Base-by-base conservation (phyloP, 2,329 filamentous ascomycete genomes). In the Epichloe aotearoae region DNA sequence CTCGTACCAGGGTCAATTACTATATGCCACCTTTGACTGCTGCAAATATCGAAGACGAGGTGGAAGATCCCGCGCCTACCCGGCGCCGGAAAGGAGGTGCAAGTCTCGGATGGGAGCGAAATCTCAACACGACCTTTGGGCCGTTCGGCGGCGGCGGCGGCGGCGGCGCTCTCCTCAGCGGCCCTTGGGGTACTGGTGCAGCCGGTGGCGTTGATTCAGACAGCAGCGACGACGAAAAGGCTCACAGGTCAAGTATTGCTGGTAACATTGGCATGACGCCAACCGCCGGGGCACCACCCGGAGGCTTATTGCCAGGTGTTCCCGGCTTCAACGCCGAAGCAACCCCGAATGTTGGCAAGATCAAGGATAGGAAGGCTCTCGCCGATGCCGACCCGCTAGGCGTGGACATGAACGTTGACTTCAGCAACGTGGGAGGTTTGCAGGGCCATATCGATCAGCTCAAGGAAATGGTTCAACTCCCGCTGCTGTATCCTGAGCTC, bases 401-500 rank as follows among this genome's bases (percentile, higher is more conserved):
- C 10, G 89, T 98, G 36, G 90, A 97, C 62, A 73, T 91, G 62
- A 91, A 82, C 61, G 88, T 98, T 54, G 90, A 90, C 62, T 96
- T 98, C 64, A 91, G 87, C 65, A 88, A 90, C 57, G 90, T 98
- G 51, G 93, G 93, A 62, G 93, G 93, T 40, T 71, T 98, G 43
- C 83, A 95, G 64, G 84, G 88, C 37, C 91, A 97, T 63, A 96
- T 98, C 63, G 89, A 96, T 63, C 88, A 96, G 66, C 75, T 98
- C 55, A 97, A 98, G 68, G 93, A 98, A 69, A 98, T 98, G 93
- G 91, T 98, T 17, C 86, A 91, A 57, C 76, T 98, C 54, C 93
- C 93, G 2, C 72, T 98, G 19, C 77, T 97, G 5, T 98, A 98
- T 62, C 93, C 93, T 0, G 93, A 98, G 66, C 82, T 97, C 41